These are phyloP conservation scores for Exsudoporus floridanus DNA, from an alignment of 1,284 basidiomycete species.

Conservation along the genomic window DNA sequence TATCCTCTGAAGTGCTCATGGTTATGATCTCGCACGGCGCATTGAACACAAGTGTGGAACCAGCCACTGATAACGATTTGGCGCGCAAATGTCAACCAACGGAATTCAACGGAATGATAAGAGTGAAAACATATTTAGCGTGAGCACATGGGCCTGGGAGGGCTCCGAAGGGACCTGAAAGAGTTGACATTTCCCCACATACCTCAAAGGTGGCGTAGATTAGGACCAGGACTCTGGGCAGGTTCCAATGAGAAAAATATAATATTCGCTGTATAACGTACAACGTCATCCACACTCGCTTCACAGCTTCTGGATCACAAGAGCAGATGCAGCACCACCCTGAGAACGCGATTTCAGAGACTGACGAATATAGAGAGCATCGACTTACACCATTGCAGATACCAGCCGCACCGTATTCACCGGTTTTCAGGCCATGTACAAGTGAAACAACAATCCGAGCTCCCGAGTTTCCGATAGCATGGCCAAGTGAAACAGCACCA, in stretches of 20 bases:
- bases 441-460: constrained; percentile 95
- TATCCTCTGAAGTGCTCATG: constrained; percentile 10
- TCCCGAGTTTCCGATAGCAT: constrained; percentile 96
- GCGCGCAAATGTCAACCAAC: neutral
- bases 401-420: constrained; percentile 95
- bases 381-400: constrained; percentile 93
- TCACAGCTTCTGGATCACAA: constrained; percentile 86
- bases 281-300: constrained; percentile 22
- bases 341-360: constrained; percentile 36
- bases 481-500: constrained; percentile 91
- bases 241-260: constrained; percentile 9
- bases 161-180: neutral
- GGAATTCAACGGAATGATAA: constrained; percentile 20
- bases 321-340: constrained; percentile 91
- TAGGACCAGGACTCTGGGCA: neutral
- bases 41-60: neutral
- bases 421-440: constrained; percentile 88
- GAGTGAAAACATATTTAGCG: constrained; percentile 8
- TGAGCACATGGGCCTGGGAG: constrained; percentile 4
- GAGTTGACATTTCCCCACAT: constrained; percentile 13
- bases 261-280: constrained; percentile 25
- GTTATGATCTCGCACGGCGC: constrained; percentile 7
- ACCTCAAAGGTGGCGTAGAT: constrained; percentile 5
- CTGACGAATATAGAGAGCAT: constrained; percentile 2
- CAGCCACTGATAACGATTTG: constrained; percentile 14